A percentile compares a stretch with the other conserved stretches of the same genome.
These are phyloP conservation scores for Kazachstania kunashirensis DNA, from an alignment of 805 yeast genomes.

Conservation along the genomic window DNA sequence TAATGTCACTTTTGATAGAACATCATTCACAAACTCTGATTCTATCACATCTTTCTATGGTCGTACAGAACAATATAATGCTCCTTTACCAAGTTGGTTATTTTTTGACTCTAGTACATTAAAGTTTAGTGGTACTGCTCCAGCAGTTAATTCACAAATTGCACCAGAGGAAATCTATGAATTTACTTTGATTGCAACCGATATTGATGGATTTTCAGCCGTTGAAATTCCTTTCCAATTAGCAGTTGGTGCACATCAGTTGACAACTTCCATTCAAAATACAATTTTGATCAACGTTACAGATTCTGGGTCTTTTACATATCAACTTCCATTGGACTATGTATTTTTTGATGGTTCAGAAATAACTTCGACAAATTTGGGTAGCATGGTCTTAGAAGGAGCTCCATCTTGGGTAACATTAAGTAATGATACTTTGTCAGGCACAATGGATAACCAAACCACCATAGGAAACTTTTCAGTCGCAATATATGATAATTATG, in stretches of 20 bases:
- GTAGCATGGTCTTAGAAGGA: constrained; percentile 37
- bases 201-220: constrained; percentile 63
- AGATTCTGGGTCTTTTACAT: constrained; percentile 42
- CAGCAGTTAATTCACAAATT: constrained; percentile 70
- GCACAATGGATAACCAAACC: constrained; percentile 44
- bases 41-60: constrained; percentile 56
- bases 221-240: constrained; percentile 60
- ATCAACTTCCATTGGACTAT: constrained; percentile 51
- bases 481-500: constrained; percentile 47
- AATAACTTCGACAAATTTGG: constrained; percentile 44
- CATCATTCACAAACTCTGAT: constrained; percentile 47
- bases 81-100: constrained; percentile 90
- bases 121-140: constrained; percentile 80
- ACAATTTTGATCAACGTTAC: constrained; percentile 59
- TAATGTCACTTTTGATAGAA: constrained; percentile 49
- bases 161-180: constrained; percentile 77
- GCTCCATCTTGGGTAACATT: constrained; percentile 57
- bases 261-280: constrained; percentile 55
- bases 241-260: constrained; percentile 79
- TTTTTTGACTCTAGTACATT: constrained; percentile 51
- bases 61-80: constrained; percentile 56
- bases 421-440: constrained; percentile 38
- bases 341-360: constrained; percentile 54
- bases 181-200: constrained; percentile 70
- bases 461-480: constrained; percentile 38